A percentile compares a stretch with the other conserved stretches of the same genome.
Conservation (phyloP, 2,329 filamentous ascomycete species). For the Rhytidhysteron rufulum region DNA sequence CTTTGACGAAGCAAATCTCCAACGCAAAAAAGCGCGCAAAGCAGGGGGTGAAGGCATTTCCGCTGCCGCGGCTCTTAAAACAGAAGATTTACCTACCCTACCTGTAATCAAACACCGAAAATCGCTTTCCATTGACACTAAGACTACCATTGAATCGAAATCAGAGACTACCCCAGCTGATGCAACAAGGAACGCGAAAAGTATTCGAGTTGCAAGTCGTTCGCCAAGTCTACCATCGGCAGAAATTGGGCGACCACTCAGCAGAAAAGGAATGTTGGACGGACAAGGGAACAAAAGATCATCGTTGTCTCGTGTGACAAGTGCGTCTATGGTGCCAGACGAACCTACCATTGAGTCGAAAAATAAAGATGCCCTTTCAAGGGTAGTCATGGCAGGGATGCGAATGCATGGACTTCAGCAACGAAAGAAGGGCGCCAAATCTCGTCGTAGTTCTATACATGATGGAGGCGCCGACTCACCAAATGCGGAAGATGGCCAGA, state of each 20-base stretch:
- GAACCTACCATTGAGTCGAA: conserved; percentile 33
- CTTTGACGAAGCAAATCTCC: conserved; percentile 46
- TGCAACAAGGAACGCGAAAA: background rate
- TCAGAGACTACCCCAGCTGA: background rate
- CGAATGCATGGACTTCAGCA: conserved; percentile 49
- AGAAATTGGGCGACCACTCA: conserved; percentile 26
- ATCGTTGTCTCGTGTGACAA: conserved; percentile 31
- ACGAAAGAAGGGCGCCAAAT: conserved; percentile 31
- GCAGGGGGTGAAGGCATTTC: conserved; percentile 42
- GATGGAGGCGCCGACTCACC: conserved; percentile 8
- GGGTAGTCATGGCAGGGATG: conserved; percentile 53
- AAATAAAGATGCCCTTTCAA: conserved; percentile 50
- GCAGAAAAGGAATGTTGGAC: conserved; percentile 25
- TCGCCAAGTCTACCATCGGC: conserved; percentile 32
- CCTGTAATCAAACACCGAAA: conserved; percentile 32
- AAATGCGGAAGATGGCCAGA: conserved; percentile 11
- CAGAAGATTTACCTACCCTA: conserved; percentile 17
- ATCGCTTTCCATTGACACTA: conserved; percentile 26
- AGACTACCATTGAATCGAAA: conserved; percentile 4
- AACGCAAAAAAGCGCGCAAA: conserved; percentile 38
- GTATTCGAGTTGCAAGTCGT: conserved; percentile 21
- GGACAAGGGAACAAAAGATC: conserved; percentile 25
- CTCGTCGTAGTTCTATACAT: conserved; percentile 19
- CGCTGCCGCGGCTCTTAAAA: conserved; percentile 37
- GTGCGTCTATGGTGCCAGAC: conserved; percentile 22